phyloP scores from a whole-genome alignment of 345 rosid genomes.

The Rhodomyrtus tomentosa region DNA sequence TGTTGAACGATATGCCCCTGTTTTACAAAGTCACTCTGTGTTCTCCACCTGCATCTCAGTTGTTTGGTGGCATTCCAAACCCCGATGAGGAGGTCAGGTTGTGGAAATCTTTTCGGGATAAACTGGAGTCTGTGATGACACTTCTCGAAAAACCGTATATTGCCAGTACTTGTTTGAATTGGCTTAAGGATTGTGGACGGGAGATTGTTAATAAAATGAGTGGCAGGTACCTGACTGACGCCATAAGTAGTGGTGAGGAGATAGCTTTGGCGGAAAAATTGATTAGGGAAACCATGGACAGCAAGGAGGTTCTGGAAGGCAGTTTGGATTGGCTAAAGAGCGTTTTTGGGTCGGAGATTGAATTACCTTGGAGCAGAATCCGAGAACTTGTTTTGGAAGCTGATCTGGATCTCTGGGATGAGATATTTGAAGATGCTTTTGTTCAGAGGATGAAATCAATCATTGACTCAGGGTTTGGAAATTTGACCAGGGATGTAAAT shows the following conservation, averaged over 20 bases:
- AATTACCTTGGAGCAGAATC: conserved; percentile 93
- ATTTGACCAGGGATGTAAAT: conserved; percentile 43
- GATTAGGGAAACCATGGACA: conserved; percentile 71
- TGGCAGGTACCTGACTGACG: conserved; percentile 57
- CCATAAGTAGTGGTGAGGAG: conserved; percentile 55
- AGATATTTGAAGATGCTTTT: conserved; percentile 93
- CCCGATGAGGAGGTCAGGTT: conserved; percentile 82
- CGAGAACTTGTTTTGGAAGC: conserved; percentile 82
- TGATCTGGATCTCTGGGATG: conserved; percentile 93
- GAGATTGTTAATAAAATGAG: conserved; percentile 50
- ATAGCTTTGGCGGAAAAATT: conserved; percentile 74
- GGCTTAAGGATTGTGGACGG: conserved; percentile 73
- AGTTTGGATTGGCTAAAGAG: conserved; percentile 93
- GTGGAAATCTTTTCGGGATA: conserved; percentile 87
- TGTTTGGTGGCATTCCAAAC: conserved; percentile 92
- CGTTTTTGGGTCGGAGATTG: conserved; percentile 93
- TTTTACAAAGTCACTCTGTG: conserved; percentile 76
- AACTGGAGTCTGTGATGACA: conserved; percentile 46
- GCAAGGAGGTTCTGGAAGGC: conserved; percentile 76
- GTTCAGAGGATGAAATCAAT: conserved; percentile 76
- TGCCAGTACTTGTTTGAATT: conserved; percentile 51
- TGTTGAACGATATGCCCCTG: conserved; percentile 78
- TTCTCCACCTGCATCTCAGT: conserved; percentile 88
- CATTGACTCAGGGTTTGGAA: conserved; percentile 53
- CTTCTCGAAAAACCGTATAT: conserved; percentile 45